Evolutionary conservation across 768 basidiomycete genomes (phyloP).

Genomic region (Leccinum subgranulosum): DNA sequence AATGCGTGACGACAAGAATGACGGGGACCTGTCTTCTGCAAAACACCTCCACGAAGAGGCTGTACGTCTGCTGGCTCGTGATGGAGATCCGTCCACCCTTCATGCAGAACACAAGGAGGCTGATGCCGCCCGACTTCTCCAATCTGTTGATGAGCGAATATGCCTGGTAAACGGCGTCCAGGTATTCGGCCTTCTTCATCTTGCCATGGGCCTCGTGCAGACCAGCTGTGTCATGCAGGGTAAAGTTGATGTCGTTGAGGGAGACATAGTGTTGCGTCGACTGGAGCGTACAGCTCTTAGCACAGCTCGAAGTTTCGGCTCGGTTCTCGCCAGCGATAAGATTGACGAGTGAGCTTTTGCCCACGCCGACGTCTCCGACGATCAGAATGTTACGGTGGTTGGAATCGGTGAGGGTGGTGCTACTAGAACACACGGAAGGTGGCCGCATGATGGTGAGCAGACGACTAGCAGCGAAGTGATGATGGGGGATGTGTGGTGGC

Average conservation of each 20-base stretch:
- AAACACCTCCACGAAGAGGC: constrained; percentile 37
- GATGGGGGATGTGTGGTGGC: neutral
- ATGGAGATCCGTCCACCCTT: constrained; percentile 24
- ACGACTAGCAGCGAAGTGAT: neutral
- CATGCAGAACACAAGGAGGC: constrained; percentile 31
- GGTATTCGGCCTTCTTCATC: constrained; percentile 23
- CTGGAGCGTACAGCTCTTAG: constrained; percentile 36
- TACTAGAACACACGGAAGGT: constrained; percentile 13
- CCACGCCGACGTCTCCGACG: constrained; percentile 27
- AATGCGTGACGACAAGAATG: constrained; percentile 34
- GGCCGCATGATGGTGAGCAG: constrained; percentile 8
- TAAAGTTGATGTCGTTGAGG: constrained; percentile 17
- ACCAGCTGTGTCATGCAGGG: constrained; percentile 26
- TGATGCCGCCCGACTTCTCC: constrained; percentile 24
- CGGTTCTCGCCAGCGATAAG: constrained; percentile 29
- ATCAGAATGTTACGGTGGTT: constrained; percentile 25
- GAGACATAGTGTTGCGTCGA: constrained; percentile 20
- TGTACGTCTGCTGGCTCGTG: constrained; percentile 28
- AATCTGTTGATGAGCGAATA: constrained; percentile 34
- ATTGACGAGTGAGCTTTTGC: constrained; percentile 43
- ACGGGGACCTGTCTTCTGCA: constrained; percentile 34
- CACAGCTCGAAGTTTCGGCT: constrained; percentile 30
- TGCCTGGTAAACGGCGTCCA: constrained; percentile 27
- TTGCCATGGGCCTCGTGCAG: constrained; percentile 26
- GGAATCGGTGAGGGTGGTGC: constrained; percentile 7